Evolutionary conservation across 352 stramenopile genomes (phyloP), one percentile per base, ranked within the genome.

Genomic region (Peronospora destructor): DNA sequence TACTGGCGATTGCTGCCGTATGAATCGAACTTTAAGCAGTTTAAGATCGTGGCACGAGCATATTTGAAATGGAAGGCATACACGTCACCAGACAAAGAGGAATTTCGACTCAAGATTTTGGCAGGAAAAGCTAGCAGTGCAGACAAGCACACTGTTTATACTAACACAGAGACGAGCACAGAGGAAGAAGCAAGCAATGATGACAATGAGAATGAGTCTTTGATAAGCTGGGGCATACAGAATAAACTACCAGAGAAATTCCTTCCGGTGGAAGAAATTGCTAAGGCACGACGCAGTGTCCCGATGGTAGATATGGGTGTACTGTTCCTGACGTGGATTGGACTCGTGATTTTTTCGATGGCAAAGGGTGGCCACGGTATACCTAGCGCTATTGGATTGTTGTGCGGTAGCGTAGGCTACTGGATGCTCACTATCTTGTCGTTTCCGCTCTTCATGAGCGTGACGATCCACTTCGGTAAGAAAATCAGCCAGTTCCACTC

Each of bases 11-110:
- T 87, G 28, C 41, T 91, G 52, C 76, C 76, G 7, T 67, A 68
- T 30, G 71, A 86, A 47, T 63, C 73, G 45, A 83, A 86, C 37
- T 76, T 86, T 45, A 85, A 84, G 58, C 52, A 85, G 47, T 89
- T 89, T 46, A 73, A 72, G 37, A 42, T 66, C 11, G 73, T 87
- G 0, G 71, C 73, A n/a, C 65, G 67, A 16, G 71, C 76, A 9
- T 89, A 87, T 57, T 48, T 87, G 9, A 87, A 85, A 59, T 89
- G 77, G 77, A 84, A 81, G 50, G 45, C 46, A 4, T 87, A 80
- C 65, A 87, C 84, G 53, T 68, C 66, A 0, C 32, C 54, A 1
- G 33, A 53, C 5, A 59, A 55, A 6, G 43, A 70, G 14, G 49
- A 71, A 6, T 19, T 68, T 19, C 54, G 64, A 45, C 33, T 79